Evolutionary conservation across 129 eudicot species (phyloP), one percentile per base, ranked within the genome.

Genomic region (Saposhnikovia divaricata): DNA sequence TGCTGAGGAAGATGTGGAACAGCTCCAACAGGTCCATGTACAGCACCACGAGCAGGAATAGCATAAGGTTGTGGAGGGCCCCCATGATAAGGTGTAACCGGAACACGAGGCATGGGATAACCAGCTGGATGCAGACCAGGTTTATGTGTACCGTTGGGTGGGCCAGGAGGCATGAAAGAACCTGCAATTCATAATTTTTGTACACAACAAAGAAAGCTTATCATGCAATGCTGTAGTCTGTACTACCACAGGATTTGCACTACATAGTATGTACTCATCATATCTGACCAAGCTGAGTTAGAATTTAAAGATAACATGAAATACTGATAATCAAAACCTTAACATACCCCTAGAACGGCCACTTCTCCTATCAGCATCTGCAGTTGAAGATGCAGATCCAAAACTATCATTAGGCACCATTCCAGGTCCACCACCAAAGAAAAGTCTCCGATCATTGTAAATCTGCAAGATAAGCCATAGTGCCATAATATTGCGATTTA

Each of bases 1-100:
- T 91, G 92, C 81, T 91, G 97, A 45, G 97, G 97, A 76, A 84
- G 85, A 85, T 93, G 98, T 79, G 98, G 96, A 77, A 89, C 93
- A 77, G 90, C 93, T 47, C 98, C 97, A 84, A 92, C 87, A 44
- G 97, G 96, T 70, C 97, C 98, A 78, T 93, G 93, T 28, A 90
- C 97, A 81, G 96, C 93, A 77, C 97, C 95, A 61, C 93, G 93
- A 10, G 91, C 84, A 63, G 98, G 98, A 79, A 93, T 91, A 25
- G 96, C 91, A 83, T 93, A 93, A 40, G 98, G 97, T 85, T 93
- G 98, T 14, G 90, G 90, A 55, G 92, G 90, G 13, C 88, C 92
- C 55, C 98, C 97, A 68, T 93, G 97, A 82, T 93, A 93, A 72
- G 96, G 89, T 75, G 87, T 80, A 70, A 91, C 31, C 18, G 98